Conservation (phyloP, 192 early-diverging fungal species). For the Entomortierella lignicola region DNA sequence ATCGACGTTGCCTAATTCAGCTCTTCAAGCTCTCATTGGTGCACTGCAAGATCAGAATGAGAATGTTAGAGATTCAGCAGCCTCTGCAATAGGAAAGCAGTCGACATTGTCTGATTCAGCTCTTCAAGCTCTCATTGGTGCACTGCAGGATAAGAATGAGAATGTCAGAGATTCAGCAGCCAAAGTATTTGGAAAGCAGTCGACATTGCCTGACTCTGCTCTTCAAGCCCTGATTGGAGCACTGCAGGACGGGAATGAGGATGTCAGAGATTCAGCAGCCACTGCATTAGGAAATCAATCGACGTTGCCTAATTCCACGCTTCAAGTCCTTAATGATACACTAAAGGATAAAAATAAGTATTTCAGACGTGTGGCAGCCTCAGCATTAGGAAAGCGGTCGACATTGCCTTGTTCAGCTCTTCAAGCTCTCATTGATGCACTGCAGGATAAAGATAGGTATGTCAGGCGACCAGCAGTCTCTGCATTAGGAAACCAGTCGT, state of each 20-base stretch:
- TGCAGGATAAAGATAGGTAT: background rate
- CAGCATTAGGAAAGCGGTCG: background rate
- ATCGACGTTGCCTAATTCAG: conserved; percentile 6
- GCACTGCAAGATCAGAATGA: conserved; percentile 2
- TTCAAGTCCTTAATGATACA: background rate
- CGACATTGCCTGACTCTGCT: no score
- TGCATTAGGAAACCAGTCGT: background rate
- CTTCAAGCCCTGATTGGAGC: no score
- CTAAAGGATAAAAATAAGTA: background rate
- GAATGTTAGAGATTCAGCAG: background rate
- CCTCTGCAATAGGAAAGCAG: conserved; percentile 3
- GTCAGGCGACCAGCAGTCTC: background rate
- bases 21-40: conserved; percentile 1
- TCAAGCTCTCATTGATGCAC: background rate
- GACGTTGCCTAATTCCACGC: background rate
- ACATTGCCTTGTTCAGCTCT: background rate
- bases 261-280: no score
- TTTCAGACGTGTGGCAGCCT: background rate
- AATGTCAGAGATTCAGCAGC: no score
- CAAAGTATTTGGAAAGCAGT: no score
- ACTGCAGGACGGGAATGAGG: no score
- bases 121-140: background rate
- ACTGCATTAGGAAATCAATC: background rate
- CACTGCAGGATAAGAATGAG: no score
- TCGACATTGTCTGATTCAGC: conserved; percentile 1